phyloP scores from a whole-genome alignment of 208 protist genomes.

The Leishmania braziliensis region DNA sequence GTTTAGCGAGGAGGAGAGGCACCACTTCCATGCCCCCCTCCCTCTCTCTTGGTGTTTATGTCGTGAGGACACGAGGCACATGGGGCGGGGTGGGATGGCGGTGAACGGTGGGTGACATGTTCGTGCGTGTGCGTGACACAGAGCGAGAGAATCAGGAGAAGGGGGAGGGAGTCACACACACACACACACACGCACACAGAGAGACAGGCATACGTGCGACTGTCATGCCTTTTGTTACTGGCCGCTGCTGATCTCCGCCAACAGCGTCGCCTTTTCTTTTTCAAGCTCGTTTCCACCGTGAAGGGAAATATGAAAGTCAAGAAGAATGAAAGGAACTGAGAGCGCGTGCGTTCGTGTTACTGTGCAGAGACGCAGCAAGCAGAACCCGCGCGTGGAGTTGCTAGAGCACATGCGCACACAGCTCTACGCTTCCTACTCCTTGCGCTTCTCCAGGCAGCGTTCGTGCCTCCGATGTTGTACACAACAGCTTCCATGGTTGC shows the following conservation, averaged over 20 bases:
- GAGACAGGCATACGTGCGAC: background rate
- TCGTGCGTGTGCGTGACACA: background rate
- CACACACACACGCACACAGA: too few species aligned
- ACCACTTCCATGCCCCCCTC: background rate
- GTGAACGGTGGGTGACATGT: background rate
- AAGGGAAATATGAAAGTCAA: background rate
- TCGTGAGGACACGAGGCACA: background rate
- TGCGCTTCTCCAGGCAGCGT: background rate
- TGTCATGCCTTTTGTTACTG: background rate
- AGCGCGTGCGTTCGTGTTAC: background rate
- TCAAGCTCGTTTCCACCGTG: background rate
- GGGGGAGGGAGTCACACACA: background rate
- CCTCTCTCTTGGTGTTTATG: background rate
- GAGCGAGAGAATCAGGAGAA: background rate
- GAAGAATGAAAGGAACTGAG: background rate
- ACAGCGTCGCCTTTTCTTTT: background rate
- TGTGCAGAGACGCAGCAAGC: background rate
- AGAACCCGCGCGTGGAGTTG: background rate
- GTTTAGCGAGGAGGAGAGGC: background rate
- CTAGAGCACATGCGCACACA: background rate
- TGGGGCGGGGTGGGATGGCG: background rate
- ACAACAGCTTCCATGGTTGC: background rate
- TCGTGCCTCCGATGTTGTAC: background rate
- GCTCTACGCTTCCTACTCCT: background rate
- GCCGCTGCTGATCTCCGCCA: background rate